Base-by-base conservation (phyloP, 2,329 filamentous ascomycete genomes). In the Xylaria multiplex region DNA sequence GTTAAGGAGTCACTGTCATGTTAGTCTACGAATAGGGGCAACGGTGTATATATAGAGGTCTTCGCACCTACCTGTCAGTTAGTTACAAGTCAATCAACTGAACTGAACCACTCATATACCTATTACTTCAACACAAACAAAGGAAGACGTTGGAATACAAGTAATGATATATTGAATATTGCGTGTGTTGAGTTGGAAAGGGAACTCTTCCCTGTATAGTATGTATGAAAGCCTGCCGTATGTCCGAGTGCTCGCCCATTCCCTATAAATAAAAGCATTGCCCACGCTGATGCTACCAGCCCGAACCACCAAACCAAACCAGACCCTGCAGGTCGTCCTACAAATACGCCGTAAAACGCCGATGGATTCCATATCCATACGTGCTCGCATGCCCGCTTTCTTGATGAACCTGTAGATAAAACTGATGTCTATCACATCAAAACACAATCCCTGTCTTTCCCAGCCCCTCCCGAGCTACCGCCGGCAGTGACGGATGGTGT, bases 381-480 rank as follows among this genome's bases (percentile, higher is more conserved):
- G 42, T 43, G 48, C 61, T 53, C 14, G 45, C 19, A 58, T 60
- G 35, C 32, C 32, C 62, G 58, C 58, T 65, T 49, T 60, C 56
- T 64, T 53, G 22, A 54, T 37, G 9, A 56, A 32, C 32, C 27
- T 52, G 19, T 48, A 37, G 55, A 27, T 32, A 19, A 46, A 54
- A 59, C 9, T 2, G 27, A 53, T 46, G 43, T 50, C 24, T 60
- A 59, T 74, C 68, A 76, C 75, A 77, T 77, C 27, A 77, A 65
- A 27, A 61, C 49, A 45, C 75, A 77, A 50, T 77, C 75, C 64
- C 71, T 74, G 19, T 77, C 74, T 55, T 69, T 74, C 35, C 69
- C 67, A 43, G 56, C 16, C 27, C 24, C 66, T 63, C 24, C 65
- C 24, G 52, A 67, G 62, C 8, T 64, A 14, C 35, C 67, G 22